Evolutionary conservation across 768 basidiomycete species (phyloP), one percentile per base, ranked within the genome.

Genomic region (Lentinula guzmanii): DNA sequence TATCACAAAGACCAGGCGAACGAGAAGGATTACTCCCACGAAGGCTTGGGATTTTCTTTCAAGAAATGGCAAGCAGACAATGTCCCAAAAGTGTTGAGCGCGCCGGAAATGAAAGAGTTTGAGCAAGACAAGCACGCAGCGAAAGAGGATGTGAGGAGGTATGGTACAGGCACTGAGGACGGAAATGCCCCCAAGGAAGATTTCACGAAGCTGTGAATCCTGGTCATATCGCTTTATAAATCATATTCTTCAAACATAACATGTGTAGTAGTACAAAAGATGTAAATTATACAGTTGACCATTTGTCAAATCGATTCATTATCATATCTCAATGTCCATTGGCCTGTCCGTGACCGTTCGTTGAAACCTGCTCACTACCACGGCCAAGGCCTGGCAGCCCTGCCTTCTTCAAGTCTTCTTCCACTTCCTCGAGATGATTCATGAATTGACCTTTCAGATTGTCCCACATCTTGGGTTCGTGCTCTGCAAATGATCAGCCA

Each of bases 391-490:
- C 66, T 4, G 77, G 72, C 16, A 80, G 71, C 5, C 79, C 79
- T 11, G 73, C 71, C 31, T 73, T 72, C 60, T 76, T 75, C 60
- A 83, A 69, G 57, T 82, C 78, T 2, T 71, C 74, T 63, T 87
- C 84, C 60, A 87, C 76, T 62, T 84, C 71, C 35, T 81, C 80
- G 34, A 86, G 67, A 63, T 86, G 83, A 63, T 82, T 77, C 70
- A 86, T 66, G 69, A 89, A 87, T 54, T 84, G 76, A 4, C 74
- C 80, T 65, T 77, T 81, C 63, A 87, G 74, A 61, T 81, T 70
- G 61, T 87, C 82, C 85, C 85, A 89, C 84, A 86, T 86, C 71
- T 77, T 79, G 16, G 84, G 85, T 65, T 86, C 85, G 69, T 85
- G 85, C 67, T 81, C 84, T 85, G 52, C 3, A 41, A 43, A 2